phyloP scores from a whole-genome alignment of 129 eudicot species.

The carrot (Daucus carota) region DH1_v3.0 NC_030386.2:29895501-29896000 shows the following conservation, averaged over 20 bases:
- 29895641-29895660: neutral
- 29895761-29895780: neutral
- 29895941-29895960: neutral
- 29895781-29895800: no score
- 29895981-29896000: neutral
- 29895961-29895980: constrained; percentile 6
- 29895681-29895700: neutral
- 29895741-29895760: neutral
- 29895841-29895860: neutral
- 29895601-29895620: constrained; percentile 4
- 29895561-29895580: neutral
- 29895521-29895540: neutral
- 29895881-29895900: neutral
- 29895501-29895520: neutral
- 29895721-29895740: no score
- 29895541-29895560: no score
- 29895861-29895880: neutral
- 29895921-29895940: neutral
- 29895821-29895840: neutral
- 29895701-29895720: neutral
- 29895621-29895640: constrained; percentile 3
- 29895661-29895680: neutral
- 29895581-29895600: constrained; percentile 7
- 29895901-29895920: no score
- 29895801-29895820: no score